These are phyloP conservation scores for Tardiomyces depauwii DNA, from an alignment of 1,139 yeast species.

Conservation along the genomic window DNA sequence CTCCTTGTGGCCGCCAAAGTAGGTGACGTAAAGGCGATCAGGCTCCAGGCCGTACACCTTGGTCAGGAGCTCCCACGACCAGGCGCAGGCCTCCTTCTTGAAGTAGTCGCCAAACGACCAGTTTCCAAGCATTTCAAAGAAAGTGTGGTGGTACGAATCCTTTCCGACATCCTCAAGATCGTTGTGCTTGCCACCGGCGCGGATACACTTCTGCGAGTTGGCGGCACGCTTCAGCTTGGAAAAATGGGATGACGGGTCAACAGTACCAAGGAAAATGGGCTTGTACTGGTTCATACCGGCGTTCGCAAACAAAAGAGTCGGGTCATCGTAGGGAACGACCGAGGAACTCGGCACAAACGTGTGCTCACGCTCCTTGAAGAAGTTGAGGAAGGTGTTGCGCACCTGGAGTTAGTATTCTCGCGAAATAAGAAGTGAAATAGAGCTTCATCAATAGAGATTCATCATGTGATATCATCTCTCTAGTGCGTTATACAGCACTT, in stretches of 20 bases:
- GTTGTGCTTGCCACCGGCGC: conserved; percentile 99
- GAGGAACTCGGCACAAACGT: conserved; percentile 85
- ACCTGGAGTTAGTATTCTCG: conserved; percentile 35
- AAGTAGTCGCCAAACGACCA: conserved; percentile 99
- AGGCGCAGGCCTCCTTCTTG: conserved; percentile 81
- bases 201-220: conserved; percentile 94
- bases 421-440: too few relatives aligned
- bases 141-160: conserved; percentile 96
- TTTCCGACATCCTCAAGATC: conserved; percentile 97
- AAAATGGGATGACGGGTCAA: conserved; percentile 85
- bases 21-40: conserved; percentile 83
- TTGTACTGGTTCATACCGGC: conserved; percentile 99
- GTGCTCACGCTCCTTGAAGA: conserved; percentile 57
- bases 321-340: conserved; percentile 96
- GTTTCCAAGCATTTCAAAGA: conserved; percentile 98
- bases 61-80: conserved; percentile 87
- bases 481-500: too few relatives aligned
- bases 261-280: conserved; percentile 93
- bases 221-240: conserved; percentile 77
- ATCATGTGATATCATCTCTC: too few relatives aligned
- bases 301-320: conserved; percentile 87
- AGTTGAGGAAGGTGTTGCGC: conserved; percentile 78
- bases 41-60: conserved; percentile 66
- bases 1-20: conserved; percentile 83
- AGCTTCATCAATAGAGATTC: too few relatives aligned